Conservation (phyloP, 306 rosid genomes). For the Astragalus membranaceus region DNA sequence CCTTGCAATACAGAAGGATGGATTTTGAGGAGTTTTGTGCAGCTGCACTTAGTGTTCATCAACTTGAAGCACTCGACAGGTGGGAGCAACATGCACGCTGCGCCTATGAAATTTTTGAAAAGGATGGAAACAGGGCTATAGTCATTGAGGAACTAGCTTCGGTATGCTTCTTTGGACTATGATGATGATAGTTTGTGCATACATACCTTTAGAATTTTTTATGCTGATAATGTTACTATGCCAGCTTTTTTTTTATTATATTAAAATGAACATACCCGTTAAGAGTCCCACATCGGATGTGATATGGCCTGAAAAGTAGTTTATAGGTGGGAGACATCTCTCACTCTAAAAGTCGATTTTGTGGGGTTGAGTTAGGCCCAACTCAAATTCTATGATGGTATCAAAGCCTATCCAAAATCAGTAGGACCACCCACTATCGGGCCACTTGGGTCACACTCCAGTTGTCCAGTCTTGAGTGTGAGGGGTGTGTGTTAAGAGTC, state of each 20-base stretch:
- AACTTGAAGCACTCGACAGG: constrained; percentile 66
- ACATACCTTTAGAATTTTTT: neutral
- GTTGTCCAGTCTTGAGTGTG: no score
- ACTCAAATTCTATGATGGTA: no score
- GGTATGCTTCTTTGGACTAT: constrained; percentile 42
- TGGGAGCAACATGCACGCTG: constrained; percentile 92
- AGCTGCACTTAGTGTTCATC: constrained; percentile 81
- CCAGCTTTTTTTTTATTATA: neutral
- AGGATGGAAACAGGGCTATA: constrained; percentile 79
- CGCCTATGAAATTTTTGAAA: constrained; percentile 79
- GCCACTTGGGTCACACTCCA: no score
- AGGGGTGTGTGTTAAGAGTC: no score
- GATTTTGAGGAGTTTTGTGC: constrained; percentile 87
- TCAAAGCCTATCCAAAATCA: no score
- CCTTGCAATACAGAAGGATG: constrained; percentile 84
- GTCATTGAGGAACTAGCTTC: constrained; percentile 89
- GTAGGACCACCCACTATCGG: no score
- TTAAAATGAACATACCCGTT: no score
- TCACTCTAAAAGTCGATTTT: no score
- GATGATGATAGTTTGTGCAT: neutral
- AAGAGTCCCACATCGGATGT: no score
- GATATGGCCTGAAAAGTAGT: no score
- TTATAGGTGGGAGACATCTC: no score
- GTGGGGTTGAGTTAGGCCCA: no score
- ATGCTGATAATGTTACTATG: neutral